These are phyloP conservation scores for Royoungia palumana DNA, from an alignment of 768 basidiomycete genomes.

Conservation along the genomic window DNA sequence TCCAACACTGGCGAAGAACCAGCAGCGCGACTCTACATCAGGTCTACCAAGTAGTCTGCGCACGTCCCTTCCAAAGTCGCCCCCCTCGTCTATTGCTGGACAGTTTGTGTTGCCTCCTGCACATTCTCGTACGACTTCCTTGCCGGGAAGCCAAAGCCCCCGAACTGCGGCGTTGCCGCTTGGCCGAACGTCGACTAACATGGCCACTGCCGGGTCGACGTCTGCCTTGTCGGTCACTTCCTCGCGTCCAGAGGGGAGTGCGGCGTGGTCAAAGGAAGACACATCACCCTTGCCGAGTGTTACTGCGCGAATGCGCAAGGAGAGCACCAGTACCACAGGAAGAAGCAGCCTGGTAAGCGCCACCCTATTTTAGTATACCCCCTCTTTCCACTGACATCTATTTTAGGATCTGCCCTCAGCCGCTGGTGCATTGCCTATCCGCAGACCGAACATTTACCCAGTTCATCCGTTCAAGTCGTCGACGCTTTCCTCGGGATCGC, in stretches of 20 bases:
- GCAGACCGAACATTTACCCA: slow-evolving; percentile 38
- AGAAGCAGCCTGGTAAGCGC: slow-evolving; percentile 27
- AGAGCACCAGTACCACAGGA: slow-evolving; percentile 44
- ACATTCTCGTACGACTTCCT: slow-evolving; percentile 37
- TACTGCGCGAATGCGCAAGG: slow-evolving; percentile 46
- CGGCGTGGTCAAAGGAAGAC: slow-evolving; percentile 39
- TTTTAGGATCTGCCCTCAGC: slow-evolving; percentile 37
- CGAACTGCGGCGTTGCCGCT: slow-evolving; percentile 35
- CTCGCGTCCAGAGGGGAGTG: slow-evolving; percentile 37
- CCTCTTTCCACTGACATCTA: slow-evolving; percentile 4
- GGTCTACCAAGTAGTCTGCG: slow-evolving; percentile 42
- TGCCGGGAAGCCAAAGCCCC: slow-evolving; percentile 36
- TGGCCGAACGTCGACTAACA: slow-evolving; percentile 33
- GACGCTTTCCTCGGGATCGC: slow-evolving; percentile 48
- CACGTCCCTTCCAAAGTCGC: slow-evolving; percentile 45
- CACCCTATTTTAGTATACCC: neutral
- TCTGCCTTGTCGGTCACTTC: slow-evolving; percentile 42
- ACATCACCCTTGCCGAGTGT: slow-evolving; percentile 31
- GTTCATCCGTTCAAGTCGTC: slow-evolving; percentile 51
- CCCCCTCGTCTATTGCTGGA: slow-evolving; percentile 43
- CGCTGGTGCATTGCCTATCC: slow-evolving; percentile 43
- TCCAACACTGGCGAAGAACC: slow-evolving; percentile 67
- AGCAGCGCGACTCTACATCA: slow-evolving; percentile 53
- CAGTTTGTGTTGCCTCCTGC: slow-evolving; percentile 39
- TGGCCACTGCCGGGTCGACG: slow-evolving; percentile 29